Percentiles rank a stretch among this genome's conserved stretches.
phyloP scores from a whole-genome alignment of 768 basidiomycete genomes.

The Amanita inopinata region DNA sequence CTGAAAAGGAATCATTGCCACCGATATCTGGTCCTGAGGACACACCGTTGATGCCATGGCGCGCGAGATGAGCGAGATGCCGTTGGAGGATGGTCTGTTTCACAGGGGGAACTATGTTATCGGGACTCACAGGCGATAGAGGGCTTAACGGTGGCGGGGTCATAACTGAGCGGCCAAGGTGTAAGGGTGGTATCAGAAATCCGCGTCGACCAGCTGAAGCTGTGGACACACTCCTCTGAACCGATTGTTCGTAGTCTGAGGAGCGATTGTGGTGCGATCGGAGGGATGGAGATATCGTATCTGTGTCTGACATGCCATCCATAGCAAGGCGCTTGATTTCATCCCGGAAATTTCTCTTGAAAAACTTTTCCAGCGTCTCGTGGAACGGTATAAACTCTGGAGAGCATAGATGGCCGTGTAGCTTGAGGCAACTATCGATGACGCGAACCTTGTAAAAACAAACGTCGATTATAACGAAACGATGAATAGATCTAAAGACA shows the following conservation, averaged over 20 bases:
- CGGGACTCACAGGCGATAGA: conserved; percentile 22
- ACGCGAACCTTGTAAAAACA: conserved; percentile 60
- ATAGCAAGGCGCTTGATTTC: conserved; percentile 67
- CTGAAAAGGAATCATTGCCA: conserved; percentile 50
- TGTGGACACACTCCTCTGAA: conserved; percentile 37
- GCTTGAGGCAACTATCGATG: conserved; percentile 74
- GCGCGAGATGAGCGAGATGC: conserved; percentile 71
- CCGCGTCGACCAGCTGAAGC: conserved; percentile 32
- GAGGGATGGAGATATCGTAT: conserved; percentile 26
- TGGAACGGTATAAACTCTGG: conserved; percentile 91
- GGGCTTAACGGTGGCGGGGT: conserved; percentile 37
- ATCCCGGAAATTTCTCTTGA: conserved; percentile 75
- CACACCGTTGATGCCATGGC: conserved; percentile 77
- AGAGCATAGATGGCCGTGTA: conserved; percentile 77
- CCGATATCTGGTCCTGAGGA: conserved; percentile 62
- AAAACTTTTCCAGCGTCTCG: conserved; percentile 77
- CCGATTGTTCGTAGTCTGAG: conserved; percentile 40
- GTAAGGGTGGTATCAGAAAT: conserved; percentile 42
- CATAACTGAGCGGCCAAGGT: conserved; percentile 35
- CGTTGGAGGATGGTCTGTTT: conserved; percentile 73
- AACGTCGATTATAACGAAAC: neutral
- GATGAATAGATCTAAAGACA: neutral
- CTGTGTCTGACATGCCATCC: conserved; percentile 41
- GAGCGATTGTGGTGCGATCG: conserved; percentile 30
- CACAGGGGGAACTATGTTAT: conserved; percentile 18